phyloP scores from a whole-genome alignment of 1,284 basidiomycete species.

The Puccinia hordei region DNA sequence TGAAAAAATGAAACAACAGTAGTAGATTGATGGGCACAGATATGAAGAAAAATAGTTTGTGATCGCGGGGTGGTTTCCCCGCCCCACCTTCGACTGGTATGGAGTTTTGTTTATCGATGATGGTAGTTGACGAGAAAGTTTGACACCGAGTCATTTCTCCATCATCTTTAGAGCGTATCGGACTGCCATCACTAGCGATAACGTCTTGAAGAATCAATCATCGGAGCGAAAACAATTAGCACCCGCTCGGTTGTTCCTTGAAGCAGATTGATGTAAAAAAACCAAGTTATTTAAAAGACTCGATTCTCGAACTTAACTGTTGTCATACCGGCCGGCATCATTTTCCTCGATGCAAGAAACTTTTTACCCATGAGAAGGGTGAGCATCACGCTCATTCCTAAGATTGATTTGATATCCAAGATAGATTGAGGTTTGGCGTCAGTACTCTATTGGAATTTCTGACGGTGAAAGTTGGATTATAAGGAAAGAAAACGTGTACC shows the following conservation, averaged over 20 bases:
- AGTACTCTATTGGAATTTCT: neutral
- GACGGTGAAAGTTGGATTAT: neutral
- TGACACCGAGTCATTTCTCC: neutral
- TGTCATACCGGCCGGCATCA: conserved; percentile 48
- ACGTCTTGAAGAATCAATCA: neutral
- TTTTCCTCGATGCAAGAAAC: conserved; percentile 27
- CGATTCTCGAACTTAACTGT: conserved; percentile 23
- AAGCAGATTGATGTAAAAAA: neutral
- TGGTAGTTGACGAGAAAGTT: no score
- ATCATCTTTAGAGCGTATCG: conserved; percentile 36
- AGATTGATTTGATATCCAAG: neutral
- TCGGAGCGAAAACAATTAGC: neutral
- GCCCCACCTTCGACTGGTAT: neutral
- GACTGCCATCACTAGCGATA: conserved; percentile 42
- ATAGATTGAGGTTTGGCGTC: no score
- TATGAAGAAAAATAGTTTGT: no score
- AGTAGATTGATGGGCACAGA: no score
- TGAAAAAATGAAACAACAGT: no score
- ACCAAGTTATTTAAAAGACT: neutral
- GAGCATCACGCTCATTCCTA: conserved; percentile 30
- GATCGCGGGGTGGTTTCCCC: no score
- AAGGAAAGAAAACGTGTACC: neutral
- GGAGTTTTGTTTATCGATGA: neutral
- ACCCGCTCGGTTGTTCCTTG: neutral
- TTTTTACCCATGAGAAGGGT: conserved; percentile 37